Conservation (phyloP, 805 yeast species). For the Candida ascalaphidarum region DNA sequence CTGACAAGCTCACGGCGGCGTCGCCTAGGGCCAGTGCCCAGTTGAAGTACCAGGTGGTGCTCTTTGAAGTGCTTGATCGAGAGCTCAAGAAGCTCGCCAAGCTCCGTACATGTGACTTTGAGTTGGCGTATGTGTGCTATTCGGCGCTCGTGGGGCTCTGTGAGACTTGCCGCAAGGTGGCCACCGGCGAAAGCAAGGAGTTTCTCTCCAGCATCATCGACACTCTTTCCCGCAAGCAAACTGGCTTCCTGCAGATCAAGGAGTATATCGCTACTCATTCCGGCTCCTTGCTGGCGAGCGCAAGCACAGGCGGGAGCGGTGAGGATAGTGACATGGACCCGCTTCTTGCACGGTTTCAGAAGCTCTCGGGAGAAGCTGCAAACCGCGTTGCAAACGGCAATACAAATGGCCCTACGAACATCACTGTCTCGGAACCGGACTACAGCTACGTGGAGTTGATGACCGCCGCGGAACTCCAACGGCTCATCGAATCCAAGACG, state of each 20-base stretch:
- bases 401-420: no score
- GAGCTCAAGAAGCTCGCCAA: conserved; percentile 18
- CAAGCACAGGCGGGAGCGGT: no score
- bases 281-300: no score
- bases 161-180: conserved; percentile 2
- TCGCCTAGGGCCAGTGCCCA: conserved; percentile 9
- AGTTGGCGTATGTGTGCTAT: conserved; percentile 23
- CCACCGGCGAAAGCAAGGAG: conserved; percentile 7
- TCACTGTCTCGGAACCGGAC: no score
- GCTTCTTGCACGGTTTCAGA: no score
- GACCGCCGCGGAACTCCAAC: conserved; percentile 5
- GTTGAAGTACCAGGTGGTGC: conserved; percentile 17
- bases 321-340: no score
- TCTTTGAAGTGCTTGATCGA: conserved; percentile 26
- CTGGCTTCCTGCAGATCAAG: no score
- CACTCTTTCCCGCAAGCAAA: no score
- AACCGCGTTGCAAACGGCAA: no score
- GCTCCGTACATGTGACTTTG: conserved; percentile 29
- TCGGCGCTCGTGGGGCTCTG: conserved; percentile 7
- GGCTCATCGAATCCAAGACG: conserved; percentile 1
- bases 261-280: no score
- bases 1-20: conserved; percentile 4
- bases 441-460: conserved; percentile 3
- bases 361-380: no score
- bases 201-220: no score